Conservation (phyloP, 257 asterid genomes). For the Solanum pinnatisectum region DNA sequence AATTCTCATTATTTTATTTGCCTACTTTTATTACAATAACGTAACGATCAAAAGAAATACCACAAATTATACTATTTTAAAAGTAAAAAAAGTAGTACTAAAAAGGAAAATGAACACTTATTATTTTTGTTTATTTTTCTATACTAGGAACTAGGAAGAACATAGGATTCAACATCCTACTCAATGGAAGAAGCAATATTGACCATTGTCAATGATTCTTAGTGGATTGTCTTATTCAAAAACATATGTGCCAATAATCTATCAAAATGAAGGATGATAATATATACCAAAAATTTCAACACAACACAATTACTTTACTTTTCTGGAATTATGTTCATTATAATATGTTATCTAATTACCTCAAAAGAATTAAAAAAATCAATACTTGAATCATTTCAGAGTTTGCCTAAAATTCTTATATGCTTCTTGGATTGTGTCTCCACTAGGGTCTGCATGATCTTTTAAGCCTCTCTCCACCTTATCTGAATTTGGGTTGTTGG, state of each 20-base stretch:
- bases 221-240: constrained; percentile 24
- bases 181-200: background rate
- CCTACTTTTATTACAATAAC: background rate
- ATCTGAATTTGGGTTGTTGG: background rate
- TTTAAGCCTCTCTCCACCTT: background rate
- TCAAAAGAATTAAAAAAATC: constrained; percentile 18
- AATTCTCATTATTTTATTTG: background rate
- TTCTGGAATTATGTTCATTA: constrained; percentile 5
- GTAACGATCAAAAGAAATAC: background rate
- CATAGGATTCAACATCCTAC: background rate
- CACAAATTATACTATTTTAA: background rate
- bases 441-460: background rate
- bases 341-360: constrained; percentile 16
- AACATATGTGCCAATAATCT: constrained; percentile 43
- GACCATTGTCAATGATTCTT: constrained; percentile 15
- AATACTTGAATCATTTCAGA: constrained; percentile 29
- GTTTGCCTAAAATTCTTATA: constrained; percentile 19
- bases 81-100: background rate
- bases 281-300: constrained; percentile 18
- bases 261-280: constrained; percentile 22
- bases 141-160: background rate
- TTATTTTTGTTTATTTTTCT: background rate
- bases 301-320: constrained; percentile 24
- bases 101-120: background rate
- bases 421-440: constrained; percentile 23